Base-by-base conservation (phyloP, 2,329 filamentous ascomycete species). In the Mollisia scopiformis region DNA sequence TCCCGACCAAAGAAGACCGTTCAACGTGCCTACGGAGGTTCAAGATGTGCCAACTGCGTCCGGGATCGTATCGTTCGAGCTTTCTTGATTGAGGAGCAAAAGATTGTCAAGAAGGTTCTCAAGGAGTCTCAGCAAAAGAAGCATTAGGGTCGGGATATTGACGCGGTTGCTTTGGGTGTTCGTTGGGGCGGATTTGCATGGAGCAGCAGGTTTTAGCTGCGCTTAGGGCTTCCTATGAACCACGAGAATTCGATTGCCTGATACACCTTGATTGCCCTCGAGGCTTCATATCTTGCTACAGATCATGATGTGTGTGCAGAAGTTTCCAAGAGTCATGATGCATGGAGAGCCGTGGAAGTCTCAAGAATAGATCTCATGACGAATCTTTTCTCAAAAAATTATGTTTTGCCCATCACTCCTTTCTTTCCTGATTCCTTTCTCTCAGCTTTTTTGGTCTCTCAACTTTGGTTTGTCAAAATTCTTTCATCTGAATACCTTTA, bases 81-180 rank as follows among this genome's bases (percentile, higher is more conserved):
- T 69, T 99, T 99, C 90, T 84, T 99, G 80, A 98, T 99, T 72
- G 96, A 99, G 87, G 95, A 99, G 89, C 95, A 99, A 88, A 99
- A 99, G 92, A 98, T 99, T 75, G 95, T 99, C 83, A 99, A 99
- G 93, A 99, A 99, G 92, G 95, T 99, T 76, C 88, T 98, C 80
- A 97, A 97, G 91, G 94, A 98, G 87, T 88, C 86, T 68, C 92
- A 96, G 84, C 90, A 92, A 85, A 88, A 74, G 71, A 73, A 72
- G 66, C 69, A 66, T 69, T 73, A 73, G 68, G 63, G 55, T 54
- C 53, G 65, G 62, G 63, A 65, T 64, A 37, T 65, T 63, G 68
- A 62, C 66, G 58, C 62, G 68, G 66, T 69, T 73, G 66, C 66
- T 70, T 72, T 71, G 68, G 70, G 71, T 71, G 68, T 73, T 71